These are phyloP conservation scores for Gossypium laxum DNA, from an alignment of 441 rosid species.

Conservation along the genomic window DNA sequence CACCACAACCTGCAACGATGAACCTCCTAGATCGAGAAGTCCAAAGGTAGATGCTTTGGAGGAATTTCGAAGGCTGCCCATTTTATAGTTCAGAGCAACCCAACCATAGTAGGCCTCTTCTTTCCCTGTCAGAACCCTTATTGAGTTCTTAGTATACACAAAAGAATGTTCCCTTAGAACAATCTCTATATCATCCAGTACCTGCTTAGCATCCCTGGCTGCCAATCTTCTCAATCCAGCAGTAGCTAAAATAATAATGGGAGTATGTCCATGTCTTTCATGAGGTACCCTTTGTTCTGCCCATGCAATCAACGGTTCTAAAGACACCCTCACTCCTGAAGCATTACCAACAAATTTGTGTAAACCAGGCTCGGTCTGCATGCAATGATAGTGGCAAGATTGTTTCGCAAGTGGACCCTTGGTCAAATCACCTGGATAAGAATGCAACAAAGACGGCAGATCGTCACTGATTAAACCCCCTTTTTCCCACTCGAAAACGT, in stretches of 20 bases:
- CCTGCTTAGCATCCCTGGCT: conserved; percentile 25
- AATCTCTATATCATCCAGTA: conserved; percentile 37
- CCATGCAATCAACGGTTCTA: conserved; percentile 38
- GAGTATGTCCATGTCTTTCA: conserved; percentile 36
- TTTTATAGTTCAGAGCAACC: conserved; percentile 47
- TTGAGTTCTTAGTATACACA: conserved; percentile 29
- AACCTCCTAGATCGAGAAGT: conserved; percentile 60
- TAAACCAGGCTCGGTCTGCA: conserved; percentile 56
- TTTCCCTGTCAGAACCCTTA: conserved; percentile 46
- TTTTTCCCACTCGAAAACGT: conserved; percentile 38
- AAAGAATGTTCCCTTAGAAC: conserved; percentile 34
- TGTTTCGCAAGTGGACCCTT: conserved; percentile 9
- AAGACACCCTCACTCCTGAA: conserved; percentile 34
- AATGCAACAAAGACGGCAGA: conserved; percentile 33
- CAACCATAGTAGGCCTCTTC: conserved; percentile 62
- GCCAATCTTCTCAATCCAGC: conserved; percentile 47
- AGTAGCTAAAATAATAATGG: conserved; percentile 49
- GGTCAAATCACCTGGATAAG: conserved; percentile 30
- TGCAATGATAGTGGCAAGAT: conserved; percentile 46
- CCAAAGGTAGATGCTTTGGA: conserved; percentile 29
- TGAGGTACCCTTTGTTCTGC: conserved; percentile 37
- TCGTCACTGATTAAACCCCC: conserved; percentile 14
- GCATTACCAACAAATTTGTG: conserved; percentile 40
- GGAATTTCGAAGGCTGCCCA: conserved; percentile 36
- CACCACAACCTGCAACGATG: conserved; percentile 46